These are phyloP conservation scores for Anisodus tanguticus DNA, from an alignment of 257 asterid genomes.

Conservation along the genomic window DNA sequence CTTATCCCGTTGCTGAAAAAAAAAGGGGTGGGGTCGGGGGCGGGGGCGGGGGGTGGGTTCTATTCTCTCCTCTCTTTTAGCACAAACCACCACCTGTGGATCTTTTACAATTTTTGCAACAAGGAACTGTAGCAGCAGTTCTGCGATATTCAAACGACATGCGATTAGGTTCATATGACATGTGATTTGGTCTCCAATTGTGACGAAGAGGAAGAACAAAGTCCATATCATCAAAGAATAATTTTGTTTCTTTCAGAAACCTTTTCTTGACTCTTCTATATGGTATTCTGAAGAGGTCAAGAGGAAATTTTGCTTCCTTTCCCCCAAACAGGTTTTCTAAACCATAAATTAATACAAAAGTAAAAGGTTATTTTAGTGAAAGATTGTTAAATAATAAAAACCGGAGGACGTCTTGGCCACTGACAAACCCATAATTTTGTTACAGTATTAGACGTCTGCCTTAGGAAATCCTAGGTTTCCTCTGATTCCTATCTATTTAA, in stretches of 20 bases:
- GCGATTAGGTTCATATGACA: neutral
- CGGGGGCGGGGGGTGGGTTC: neutral
- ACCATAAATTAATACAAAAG: neutral
- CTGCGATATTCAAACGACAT: neutral
- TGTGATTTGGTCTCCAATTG: neutral
- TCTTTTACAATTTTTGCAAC: neutral
- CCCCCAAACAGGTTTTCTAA: neutral
- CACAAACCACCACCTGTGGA: neutral
- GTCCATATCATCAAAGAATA: neutral
- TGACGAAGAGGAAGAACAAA: neutral
- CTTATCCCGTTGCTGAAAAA: neutral
- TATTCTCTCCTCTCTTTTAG: neutral
- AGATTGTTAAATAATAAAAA: neutral
- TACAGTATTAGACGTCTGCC: neutral
- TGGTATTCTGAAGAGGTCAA: neutral
- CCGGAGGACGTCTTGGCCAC: neutral
- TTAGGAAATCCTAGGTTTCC: neutral
- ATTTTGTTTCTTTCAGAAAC: neutral
- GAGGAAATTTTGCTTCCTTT: conserved; percentile 13
- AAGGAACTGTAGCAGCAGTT: neutral
- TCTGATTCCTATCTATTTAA: neutral
- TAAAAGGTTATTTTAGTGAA: neutral
- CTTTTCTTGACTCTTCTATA: neutral
- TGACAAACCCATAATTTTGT: neutral
- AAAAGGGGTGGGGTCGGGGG: too few relatives aligned